Base-by-base conservation (phyloP, 2,329 filamentous ascomycete species). In the Talaromyces sp. region DNA sequence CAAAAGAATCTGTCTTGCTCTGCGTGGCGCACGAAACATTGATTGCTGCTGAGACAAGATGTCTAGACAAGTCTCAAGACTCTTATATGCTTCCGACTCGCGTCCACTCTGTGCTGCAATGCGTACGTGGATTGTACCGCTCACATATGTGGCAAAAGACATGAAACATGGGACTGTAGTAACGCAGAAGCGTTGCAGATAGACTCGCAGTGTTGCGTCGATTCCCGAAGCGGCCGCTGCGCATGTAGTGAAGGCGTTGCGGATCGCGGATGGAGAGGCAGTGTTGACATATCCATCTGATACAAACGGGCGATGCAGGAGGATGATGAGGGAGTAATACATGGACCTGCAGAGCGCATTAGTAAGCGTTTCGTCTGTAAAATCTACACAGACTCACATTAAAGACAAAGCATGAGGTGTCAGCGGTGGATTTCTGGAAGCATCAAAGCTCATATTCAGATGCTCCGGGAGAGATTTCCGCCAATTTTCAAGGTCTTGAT, bases 101-200 rank as follows among this genome's bases (percentile, higher is more conserved):
- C 65, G 68, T 10, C 66, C 67, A 43, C 67, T 69, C 33, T 72
- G 71, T 4, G 76, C 75, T 9, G 83, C 83, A 25, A 83, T 82
- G 1, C 83, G 81, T 0, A 79, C 81, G 62, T 84, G 82, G 11
- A 86, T 84, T 0, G 83, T 86, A 0, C 82, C 83, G 17, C 80
- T 80, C 3, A 85, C 83, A 63, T 86, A 87, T 0, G 82, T 85
- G 0, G 85, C 83, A 68, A 86, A 87, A 0, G 82, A 84, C 2
- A 87, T 80, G 13, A 81, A 70, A 68, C 80, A 81, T 0, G 79
- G 80, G 0, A 79, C 80, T 1, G 76, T 74, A 0, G 75, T 75
- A 3, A 82, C 71, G 1, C 77, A 78, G 49, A 81, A 80, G 0
- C 75, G 73, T n/a, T 74, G 72, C 22, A 76, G 73, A 61, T 81